These are phyloP conservation scores for Cronartium quercuum DNA, from an alignment of 1,284 basidiomycete species.

Conservation along the genomic window DNA sequence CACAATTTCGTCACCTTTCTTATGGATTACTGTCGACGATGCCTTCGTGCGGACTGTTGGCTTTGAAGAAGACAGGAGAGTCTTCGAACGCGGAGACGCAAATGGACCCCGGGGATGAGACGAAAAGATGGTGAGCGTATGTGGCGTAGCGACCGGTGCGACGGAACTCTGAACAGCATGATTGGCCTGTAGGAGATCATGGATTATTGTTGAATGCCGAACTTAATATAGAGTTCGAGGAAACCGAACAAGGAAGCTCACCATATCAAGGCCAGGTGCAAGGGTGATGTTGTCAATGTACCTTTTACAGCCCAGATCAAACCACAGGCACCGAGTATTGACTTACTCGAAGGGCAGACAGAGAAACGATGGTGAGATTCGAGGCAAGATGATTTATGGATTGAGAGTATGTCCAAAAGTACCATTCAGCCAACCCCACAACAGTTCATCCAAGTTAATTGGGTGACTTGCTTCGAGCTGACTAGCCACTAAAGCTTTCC, in stretches of 20 bases:
- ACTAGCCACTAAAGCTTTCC: neutral
- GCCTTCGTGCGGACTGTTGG: no score
- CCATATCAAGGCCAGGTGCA: constrained; percentile 45
- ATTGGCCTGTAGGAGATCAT: constrained; percentile 41
- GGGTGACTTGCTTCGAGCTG: neutral
- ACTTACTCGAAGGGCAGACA: constrained; percentile 20
- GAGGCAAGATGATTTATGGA: neutral
- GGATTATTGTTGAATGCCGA: neutral
- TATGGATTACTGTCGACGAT: neutral
- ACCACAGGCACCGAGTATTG: constrained; percentile 46
- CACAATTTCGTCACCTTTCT: constrained; percentile 42
- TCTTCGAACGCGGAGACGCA: constrained; percentile 6
- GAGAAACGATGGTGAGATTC: neutral
- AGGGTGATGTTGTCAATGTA: constrained; percentile 44
- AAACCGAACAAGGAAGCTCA: neutral
- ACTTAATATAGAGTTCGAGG: neutral
- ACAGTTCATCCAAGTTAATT: neutral
- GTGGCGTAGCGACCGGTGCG: constrained; percentile 1
- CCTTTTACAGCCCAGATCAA: constrained; percentile 40
- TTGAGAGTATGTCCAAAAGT: neutral
- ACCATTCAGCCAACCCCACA: constrained; percentile 30
- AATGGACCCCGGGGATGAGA: neutral
- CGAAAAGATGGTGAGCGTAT: constrained; percentile 18
- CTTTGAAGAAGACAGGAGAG: neutral
- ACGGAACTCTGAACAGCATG: constrained; percentile 1